Conservation (phyloP, 2,329 filamentous ascomycete species). For the Ophiocordyceps polyrhachis-furcata region DNA sequence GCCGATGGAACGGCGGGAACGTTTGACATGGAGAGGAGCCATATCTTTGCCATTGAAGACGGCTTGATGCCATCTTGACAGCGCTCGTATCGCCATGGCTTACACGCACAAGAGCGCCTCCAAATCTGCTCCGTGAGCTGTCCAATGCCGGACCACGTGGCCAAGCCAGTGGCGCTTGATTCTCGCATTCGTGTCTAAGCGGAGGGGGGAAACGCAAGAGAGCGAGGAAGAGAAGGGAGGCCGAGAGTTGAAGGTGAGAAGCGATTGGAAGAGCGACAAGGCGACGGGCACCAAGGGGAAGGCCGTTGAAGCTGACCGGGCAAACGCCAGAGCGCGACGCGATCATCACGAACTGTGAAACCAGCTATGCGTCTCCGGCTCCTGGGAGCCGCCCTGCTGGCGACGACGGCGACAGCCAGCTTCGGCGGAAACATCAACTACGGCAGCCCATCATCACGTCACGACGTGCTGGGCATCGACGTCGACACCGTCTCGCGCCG, state of each 20-base stretch:
- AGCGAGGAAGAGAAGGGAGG: neutral
- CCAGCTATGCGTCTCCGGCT: neutral
- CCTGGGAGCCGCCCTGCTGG: neutral
- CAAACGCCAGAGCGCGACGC: too few species aligned
- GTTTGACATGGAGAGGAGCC: neutral
- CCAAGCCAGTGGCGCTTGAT: neutral
- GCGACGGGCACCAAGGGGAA: too few species aligned
- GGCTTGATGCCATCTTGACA: neutral
- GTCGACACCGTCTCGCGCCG: conserved; percentile 41
- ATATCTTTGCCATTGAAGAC: neutral
- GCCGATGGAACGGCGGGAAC: neutral
- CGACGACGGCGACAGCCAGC: neutral
- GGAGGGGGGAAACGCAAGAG: neutral
- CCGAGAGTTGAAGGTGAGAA: too few species aligned
- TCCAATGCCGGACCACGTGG: neutral
- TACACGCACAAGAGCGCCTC: neutral
- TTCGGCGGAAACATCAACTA: conserved; percentile 42
- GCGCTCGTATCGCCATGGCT: neutral
- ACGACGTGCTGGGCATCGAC: conserved; percentile 44
- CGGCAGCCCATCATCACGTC: conserved; percentile 44
- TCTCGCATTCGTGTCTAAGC: neutral
- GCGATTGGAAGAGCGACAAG: too few species aligned
- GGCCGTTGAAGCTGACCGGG: too few species aligned
- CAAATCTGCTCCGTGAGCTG: neutral
- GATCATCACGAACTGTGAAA: too few species aligned